Base-by-base conservation (phyloP, 2,329 filamentous ascomycete species). In the Curvularia sp. region DNA sequence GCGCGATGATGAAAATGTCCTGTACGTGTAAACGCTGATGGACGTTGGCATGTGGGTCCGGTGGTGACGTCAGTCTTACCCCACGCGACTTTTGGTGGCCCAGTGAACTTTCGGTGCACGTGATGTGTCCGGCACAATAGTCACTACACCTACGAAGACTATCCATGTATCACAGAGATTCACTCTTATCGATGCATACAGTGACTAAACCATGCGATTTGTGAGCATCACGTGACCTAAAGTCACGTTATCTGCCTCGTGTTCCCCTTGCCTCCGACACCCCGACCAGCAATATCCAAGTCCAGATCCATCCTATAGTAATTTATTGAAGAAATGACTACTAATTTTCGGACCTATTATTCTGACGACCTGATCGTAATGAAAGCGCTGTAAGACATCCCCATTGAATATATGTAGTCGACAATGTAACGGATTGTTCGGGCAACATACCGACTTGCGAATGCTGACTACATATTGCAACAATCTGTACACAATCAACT, bases 31-130 rank as follows among this genome's bases (percentile, higher is more conserved):
- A 9, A 13, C 3, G 18, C 12, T 12, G 24, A 5, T 30, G 7
- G 7, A 31, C 20, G 35, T 43, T 51, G n/a, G 28, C 28, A 3
- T 49, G 15, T 43, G 20, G 47, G 47, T 8, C 24, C 31, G 15
- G 9, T 8, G 33, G 12, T 55, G 56, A 58, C 56, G 51, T 58
- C 56, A 55, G 15, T 6, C 3, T 47, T 47, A 15, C 18, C 22
- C 41, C 41, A 43, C 15, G 5, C 35, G 7, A 38, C 33, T 38
- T 9, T 38, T 38, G 15, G 15, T 38, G 15, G n/a, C 35, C 35
- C 15, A 18, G 15, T 18, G 35, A 38, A 38, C 35, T 9, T 18
- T 38, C 3, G 6, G 18, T 15, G 15, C 35, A 38, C 35, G 35
- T 38, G 35, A 38, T 18, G 15, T 4, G 35, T 7, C 15, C 35